Percentiles rank a stretch among this genome's conserved stretches.
These are phyloP conservation scores for Paxillus involutus DNA, from an alignment of 768 basidiomycete genomes.

Conservation along the genomic window DNA sequence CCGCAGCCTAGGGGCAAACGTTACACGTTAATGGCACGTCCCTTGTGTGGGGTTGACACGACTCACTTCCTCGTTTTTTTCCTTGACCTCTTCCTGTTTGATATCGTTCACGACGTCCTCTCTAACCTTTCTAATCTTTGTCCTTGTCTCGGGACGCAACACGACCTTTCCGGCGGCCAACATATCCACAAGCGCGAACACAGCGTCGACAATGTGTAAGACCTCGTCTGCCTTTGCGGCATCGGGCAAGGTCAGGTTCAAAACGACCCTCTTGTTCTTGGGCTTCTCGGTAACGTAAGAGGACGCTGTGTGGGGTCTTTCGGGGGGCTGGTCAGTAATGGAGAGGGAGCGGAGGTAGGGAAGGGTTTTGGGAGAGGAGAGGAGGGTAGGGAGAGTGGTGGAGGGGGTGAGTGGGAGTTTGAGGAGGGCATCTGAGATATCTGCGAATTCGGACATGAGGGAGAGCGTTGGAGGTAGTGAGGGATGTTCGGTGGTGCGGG, in stretches of 20 bases:
- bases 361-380: slow-evolving; percentile 63
- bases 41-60: neutral
- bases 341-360: slow-evolving; percentile 86
- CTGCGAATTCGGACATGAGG: slow-evolving; percentile 88
- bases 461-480: slow-evolving; percentile 60
- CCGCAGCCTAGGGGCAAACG: slow-evolving; percentile 42
- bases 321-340: slow-evolving; percentile 84
- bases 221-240: slow-evolving; percentile 47
- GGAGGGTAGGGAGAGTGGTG: slow-evolving; percentile 51
- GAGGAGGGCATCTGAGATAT: slow-evolving; percentile 76
- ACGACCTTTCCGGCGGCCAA: slow-evolving; percentile 46
- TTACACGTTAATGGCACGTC: neutral
- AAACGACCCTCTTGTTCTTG: slow-evolving; percentile 72
- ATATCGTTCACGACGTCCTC: slow-evolving; percentile 71
- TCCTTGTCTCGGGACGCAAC: slow-evolving; percentile 79
- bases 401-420: slow-evolving; percentile 44
- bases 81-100: slow-evolving; percentile 63
- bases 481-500: slow-evolving; percentile 69
- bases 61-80: slow-evolving; percentile 69
- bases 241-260: slow-evolving; percentile 61
- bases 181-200: slow-evolving; percentile 77
- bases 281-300: slow-evolving; percentile 38
- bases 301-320: slow-evolving; percentile 57
- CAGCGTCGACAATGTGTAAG: slow-evolving; percentile 55
- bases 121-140: slow-evolving; percentile 71